These are phyloP conservation scores for Boletales sp. DNA, from an alignment of 768 basidiomycete genomes.

Conservation along the genomic window DNA sequence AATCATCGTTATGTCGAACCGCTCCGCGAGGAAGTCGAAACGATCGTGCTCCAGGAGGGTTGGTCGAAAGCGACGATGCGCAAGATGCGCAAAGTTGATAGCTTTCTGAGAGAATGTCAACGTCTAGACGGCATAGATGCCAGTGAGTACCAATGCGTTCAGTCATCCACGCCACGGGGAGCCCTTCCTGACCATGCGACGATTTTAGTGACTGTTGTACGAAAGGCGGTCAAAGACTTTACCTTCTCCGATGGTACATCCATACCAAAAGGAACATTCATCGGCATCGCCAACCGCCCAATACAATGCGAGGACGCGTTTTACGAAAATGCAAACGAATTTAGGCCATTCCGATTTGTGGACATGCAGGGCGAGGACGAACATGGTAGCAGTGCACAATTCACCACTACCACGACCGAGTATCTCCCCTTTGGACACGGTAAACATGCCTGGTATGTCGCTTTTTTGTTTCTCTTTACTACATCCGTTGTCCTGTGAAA, in stretches of 20 bases:
- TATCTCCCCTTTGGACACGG: constrained; percentile 38
- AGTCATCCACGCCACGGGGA: neutral
- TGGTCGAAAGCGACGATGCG: constrained; percentile 24
- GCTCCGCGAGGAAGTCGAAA: constrained; percentile 36
- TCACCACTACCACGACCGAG: constrained; percentile 29
- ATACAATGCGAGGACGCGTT: constrained; percentile 15
- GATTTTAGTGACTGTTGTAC: constrained; percentile 26
- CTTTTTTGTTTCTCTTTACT: no score
- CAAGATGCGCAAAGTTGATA: constrained; percentile 37
- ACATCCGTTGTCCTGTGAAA: no score
- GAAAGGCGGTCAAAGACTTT: constrained; percentile 28
- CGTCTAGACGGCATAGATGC: constrained; percentile 27
- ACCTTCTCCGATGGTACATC: constrained; percentile 31
- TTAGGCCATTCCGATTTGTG: constrained; percentile 34
- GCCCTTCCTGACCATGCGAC: neutral
- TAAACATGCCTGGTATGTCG: constrained; percentile 9
- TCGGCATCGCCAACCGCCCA: constrained; percentile 18
- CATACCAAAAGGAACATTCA: constrained; percentile 27
- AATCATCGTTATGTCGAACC: constrained; percentile 31
- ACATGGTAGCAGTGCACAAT: constrained; percentile 31
- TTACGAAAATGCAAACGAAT: constrained; percentile 34
- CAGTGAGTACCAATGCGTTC: constrained; percentile 12
- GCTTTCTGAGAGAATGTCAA: constrained; percentile 35
- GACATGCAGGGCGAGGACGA: constrained; percentile 27
- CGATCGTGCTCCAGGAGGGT: constrained; percentile 20